These are phyloP conservation scores for Anthostomella pinea DNA, from an alignment of 2,329 filamentous ascomycete species.

Conservation along the genomic window DNA sequence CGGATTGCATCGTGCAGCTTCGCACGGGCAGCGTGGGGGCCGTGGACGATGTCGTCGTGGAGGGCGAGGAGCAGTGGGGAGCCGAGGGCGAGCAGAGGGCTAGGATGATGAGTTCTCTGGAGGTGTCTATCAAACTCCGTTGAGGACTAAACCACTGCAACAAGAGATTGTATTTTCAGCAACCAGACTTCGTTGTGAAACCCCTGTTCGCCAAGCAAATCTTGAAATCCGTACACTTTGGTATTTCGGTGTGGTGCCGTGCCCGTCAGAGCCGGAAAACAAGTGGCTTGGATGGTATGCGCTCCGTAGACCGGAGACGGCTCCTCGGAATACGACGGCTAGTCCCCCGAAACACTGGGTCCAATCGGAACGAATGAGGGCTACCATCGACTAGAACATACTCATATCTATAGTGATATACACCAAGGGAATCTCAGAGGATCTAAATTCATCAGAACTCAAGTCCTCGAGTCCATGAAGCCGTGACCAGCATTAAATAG, in stretches of 20 bases:
- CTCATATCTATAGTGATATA: neutral
- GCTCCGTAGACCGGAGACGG: constrained; percentile 1
- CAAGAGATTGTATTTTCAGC: neutral
- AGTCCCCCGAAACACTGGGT: constrained; percentile 6
- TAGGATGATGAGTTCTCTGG: constrained; percentile 50
- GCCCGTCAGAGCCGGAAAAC: too few relatives aligned
- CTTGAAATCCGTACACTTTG: too few relatives aligned
- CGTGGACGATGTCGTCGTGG: constrained; percentile 62
- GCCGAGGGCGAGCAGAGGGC: constrained; percentile 34
- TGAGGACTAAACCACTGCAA: constrained; percentile 24
- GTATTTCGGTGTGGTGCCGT: too few relatives aligned
- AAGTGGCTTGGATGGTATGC: too few relatives aligned
- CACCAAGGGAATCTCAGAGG: neutral
- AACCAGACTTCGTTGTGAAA: neutral
- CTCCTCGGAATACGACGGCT: neutral
- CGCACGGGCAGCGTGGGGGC: constrained; percentile 62
- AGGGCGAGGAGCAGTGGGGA: constrained; percentile 32
- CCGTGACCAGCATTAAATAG: too few relatives aligned
- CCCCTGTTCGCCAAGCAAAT: too few relatives aligned
- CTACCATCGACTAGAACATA: constrained; percentile 3
- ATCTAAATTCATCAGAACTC: too few relatives aligned
- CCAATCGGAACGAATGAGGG: constrained; percentile 9
- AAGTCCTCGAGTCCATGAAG: too few relatives aligned
- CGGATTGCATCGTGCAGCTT: constrained; percentile 56
- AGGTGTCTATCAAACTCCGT: constrained; percentile 46